Percentiles rank a stretch among this genome's conserved stretches.
Conservation (phyloP, 1,284 basidiomycete genomes). For the Moesziomyces antarcticus region DNA sequence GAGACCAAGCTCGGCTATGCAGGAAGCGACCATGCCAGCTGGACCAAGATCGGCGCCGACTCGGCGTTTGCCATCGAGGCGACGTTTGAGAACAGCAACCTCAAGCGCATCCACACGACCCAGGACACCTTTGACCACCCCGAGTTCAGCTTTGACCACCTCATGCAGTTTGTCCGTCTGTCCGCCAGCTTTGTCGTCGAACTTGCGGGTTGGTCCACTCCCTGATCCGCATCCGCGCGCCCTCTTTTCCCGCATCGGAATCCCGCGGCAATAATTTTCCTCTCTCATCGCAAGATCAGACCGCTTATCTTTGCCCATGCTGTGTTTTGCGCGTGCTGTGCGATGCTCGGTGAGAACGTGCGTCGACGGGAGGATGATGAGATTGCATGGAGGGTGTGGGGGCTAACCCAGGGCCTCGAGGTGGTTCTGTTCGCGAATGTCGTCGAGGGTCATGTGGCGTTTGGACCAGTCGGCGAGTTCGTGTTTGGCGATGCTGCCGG, state of each 20-base stretch:
- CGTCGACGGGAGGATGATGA: too few relatives aligned
- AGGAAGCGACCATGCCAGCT: slow-evolving; percentile 78
- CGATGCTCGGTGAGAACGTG: too few relatives aligned
- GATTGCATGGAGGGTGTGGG: neutral
- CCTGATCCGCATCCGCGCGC: neutral
- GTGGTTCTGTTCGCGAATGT: slow-evolving; percentile 16
- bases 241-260: neutral
- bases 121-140: slow-evolving; percentile 48
- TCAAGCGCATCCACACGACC: slow-evolving; percentile 56
- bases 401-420: slow-evolving; percentile 24
- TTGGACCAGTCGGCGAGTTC: slow-evolving; percentile 43
- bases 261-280: neutral
- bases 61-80: slow-evolving; percentile 67
- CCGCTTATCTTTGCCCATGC: too few relatives aligned
- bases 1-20: slow-evolving; percentile 86
- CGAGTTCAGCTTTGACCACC: slow-evolving; percentile 61
- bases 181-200: slow-evolving; percentile 61
- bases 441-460: slow-evolving; percentile 45
- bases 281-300: neutral
- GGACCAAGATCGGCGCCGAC: slow-evolving; percentile 68
- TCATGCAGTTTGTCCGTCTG: slow-evolving; percentile 61
- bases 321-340: too few relatives aligned
- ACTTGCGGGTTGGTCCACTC: slow-evolving; percentile 52
- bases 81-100: slow-evolving; percentile 59
- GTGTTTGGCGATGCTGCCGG: slow-evolving; percentile 57